Evolutionary conservation across 164 flowering plant genomes (phyloP).

Genomic region (Saururus chinensis): DNA sequence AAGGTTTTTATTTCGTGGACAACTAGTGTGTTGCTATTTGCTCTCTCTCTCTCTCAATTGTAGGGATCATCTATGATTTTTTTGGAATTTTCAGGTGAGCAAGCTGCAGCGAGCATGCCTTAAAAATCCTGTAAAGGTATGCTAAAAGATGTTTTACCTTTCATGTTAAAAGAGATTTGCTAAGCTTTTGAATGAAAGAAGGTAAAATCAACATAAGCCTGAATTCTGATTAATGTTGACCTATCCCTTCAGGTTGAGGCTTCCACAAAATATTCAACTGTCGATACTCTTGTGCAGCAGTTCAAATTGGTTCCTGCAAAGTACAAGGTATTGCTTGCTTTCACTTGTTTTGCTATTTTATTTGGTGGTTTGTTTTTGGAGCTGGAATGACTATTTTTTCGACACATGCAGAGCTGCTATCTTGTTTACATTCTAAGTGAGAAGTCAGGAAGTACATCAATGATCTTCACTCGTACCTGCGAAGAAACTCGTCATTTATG

Average conservation of each 20-base stretch:
- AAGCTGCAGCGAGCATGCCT: conserved; percentile 86
- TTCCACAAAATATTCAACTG: conserved; percentile 85
- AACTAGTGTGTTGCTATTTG: neutral
- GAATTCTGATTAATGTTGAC: neutral
- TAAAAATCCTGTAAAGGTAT: conserved; percentile 86
- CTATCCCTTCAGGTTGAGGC: conserved; percentile 61
- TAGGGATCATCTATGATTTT: neutral
- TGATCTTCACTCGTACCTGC: conserved; percentile 95
- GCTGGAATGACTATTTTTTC: neutral
- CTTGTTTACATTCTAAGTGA: conserved; percentile 70
- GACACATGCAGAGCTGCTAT: conserved; percentile 50
- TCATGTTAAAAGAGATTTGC: neutral
- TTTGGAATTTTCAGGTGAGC: conserved; percentile 36
- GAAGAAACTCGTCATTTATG: conserved; percentile 67
- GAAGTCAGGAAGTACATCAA: conserved; percentile 58
- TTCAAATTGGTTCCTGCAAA: conserved; percentile 70
- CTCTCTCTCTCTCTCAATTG: neutral
- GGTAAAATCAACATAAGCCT: neutral
- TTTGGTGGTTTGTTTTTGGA: neutral
- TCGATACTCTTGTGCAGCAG: conserved; percentile 81
- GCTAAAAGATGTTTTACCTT: neutral
- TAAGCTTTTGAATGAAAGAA: neutral
- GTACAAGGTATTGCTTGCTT: conserved; percentile 45
- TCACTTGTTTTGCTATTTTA: neutral
- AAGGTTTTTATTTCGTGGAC: neutral